Conservation (phyloP, 352 stramenopile genomes). For the Globisporangium apiculatum region DNA sequence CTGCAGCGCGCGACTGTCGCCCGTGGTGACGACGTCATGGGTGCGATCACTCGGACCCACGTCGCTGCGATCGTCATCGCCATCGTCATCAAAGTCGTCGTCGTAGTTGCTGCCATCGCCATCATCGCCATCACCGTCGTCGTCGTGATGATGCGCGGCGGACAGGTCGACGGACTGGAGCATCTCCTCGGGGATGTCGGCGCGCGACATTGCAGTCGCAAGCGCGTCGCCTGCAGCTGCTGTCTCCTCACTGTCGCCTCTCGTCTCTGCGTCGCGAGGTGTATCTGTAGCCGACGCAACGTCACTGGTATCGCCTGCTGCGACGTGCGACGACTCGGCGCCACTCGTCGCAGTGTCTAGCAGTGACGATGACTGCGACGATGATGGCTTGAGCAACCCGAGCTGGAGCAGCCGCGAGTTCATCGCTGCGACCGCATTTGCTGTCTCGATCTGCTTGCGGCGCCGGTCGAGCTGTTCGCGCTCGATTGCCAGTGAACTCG, state of each 20-base stretch:
- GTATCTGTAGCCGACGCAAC: too few relatives aligned
- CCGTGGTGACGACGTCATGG: too few relatives aligned
- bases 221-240: not conserved
- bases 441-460: constrained; percentile 67
- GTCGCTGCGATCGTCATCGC: not conserved
- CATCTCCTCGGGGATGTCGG: constrained; percentile 38
- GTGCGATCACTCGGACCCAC: too few relatives aligned
- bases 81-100: not conserved
- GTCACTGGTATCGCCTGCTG: too few relatives aligned
- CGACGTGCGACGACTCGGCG: too few relatives aligned
- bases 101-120: too few relatives aligned
- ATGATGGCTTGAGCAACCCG: constrained; percentile 31
- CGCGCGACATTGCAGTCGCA: not conserved
- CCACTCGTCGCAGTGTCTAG: constrained; percentile 5
- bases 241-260: not conserved
- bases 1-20: too few relatives aligned
- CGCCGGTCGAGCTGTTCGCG: constrained; percentile 64
- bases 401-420: constrained; percentile 59
- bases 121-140: not conserved
- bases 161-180: constrained; percentile 35
- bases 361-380: too few relatives aligned
- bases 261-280: not conserved
- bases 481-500: constrained; percentile 46
- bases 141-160: not conserved
- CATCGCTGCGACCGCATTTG: constrained; percentile 68